Percentiles rank a stretch among this genome's conserved stretches.
phyloP scores from a whole-genome alignment of 2,329 filamentous ascomycete species.

The Xylaria arbuscula region DNA sequence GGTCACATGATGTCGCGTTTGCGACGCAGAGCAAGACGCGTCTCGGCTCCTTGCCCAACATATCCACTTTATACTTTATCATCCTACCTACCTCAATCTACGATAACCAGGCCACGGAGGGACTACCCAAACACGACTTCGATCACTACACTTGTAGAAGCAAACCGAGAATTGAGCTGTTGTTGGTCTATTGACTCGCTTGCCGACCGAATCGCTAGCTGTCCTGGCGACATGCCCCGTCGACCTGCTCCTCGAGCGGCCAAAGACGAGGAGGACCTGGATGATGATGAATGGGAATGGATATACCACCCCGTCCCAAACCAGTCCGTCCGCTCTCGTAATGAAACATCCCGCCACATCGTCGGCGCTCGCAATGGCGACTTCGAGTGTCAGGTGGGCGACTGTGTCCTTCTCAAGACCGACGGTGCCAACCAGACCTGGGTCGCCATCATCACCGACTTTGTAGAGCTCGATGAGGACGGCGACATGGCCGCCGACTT shows the following conservation, averaged over 20 bases:
- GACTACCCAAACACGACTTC: background rate
- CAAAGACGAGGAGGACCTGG: constrained; percentile 90
- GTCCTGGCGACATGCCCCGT: constrained; percentile 35
- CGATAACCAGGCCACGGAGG: background rate
- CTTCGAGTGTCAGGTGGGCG: constrained; percentile 84
- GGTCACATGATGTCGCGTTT: constrained; percentile 37
- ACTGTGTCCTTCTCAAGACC: constrained; percentile 87
- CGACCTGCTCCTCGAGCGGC: constrained; percentile 64
- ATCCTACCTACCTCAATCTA: background rate
- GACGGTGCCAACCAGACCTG: constrained; percentile 89
- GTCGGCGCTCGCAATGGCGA: constrained; percentile 83
- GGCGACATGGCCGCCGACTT: constrained; percentile 86
- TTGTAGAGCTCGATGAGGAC: constrained; percentile 78
- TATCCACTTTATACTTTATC: constrained; percentile 3
- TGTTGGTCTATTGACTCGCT: too few species aligned
- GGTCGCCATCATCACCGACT: constrained; percentile 89
- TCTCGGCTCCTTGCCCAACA: background rate
- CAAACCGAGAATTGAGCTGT: background rate
- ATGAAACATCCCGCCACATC: constrained; percentile 62
- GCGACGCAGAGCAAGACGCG: constrained; percentile 21
- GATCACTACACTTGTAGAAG: background rate
- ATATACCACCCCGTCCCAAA: constrained; percentile 65
- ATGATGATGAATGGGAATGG: constrained; percentile 81
- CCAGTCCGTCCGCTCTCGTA: constrained; percentile 30
- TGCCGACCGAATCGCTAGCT: background rate